phyloP scores from a whole-genome alignment of 768 basidiomycete species.

The Naematelia encephala region DNA sequence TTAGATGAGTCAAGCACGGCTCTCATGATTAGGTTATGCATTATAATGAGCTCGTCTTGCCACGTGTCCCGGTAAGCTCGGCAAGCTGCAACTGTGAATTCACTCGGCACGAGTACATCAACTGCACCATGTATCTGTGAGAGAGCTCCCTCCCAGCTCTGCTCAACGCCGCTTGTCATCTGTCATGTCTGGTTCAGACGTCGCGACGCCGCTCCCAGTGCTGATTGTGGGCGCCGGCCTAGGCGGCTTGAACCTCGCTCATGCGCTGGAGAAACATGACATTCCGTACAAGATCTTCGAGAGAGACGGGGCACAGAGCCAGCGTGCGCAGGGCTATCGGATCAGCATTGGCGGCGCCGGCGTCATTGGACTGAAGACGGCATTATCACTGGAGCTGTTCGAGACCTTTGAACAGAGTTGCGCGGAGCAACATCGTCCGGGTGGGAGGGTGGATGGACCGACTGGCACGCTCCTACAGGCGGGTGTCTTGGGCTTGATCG shows the following conservation, averaged over 20 bases:
- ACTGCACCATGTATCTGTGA: too few species aligned
- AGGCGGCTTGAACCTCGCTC: constrained; percentile 21
- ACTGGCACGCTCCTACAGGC: too few species aligned
- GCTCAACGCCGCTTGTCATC: too few species aligned
- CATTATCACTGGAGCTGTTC: constrained; percentile 3
- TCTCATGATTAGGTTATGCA: too few species aligned
- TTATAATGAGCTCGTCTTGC: too few species aligned
- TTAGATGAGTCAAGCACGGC: too few species aligned
- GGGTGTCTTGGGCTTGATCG: constrained; percentile 6
- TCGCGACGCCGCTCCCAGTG: too few species aligned
- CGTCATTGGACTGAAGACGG: not conserved
- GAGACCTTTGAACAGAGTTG: constrained; percentile 15
- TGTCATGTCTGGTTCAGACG: too few species aligned
- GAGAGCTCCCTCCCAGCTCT: too few species aligned
- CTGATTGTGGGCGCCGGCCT: constrained; percentile 24
- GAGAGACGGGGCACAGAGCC: constrained; percentile 4
- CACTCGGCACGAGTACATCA: too few species aligned
- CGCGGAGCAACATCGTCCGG: not conserved
- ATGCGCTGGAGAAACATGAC: constrained; percentile 10
- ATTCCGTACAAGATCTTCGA: constrained; percentile 21
- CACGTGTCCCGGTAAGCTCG: too few species aligned
- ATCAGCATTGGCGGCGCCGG: constrained; percentile 9
- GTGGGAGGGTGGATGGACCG: constrained; percentile 10
- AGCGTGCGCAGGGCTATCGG: constrained; percentile 21
- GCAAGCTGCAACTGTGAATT: too few species aligned